Base-by-base conservation (phyloP, 352 stramenopile species). In the Phytopythium chamaehyphon region DNA sequence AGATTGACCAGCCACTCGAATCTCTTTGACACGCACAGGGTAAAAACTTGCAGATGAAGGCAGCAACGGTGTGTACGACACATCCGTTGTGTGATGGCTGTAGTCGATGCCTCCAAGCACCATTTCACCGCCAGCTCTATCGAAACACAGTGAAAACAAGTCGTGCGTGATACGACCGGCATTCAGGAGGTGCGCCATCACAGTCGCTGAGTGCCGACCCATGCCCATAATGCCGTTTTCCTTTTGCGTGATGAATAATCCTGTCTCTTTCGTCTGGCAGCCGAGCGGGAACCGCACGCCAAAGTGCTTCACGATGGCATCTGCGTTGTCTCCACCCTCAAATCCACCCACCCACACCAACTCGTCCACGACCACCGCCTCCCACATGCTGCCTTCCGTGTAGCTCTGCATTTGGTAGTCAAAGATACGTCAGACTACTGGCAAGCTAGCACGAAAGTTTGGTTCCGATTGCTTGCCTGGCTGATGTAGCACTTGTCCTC, bases 151-250 rank as follows among this genome's bases (percentile, higher is more conserved):
- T 35, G 84, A 78, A 51, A 96, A 96, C 23, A 89, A 50, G 35
- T 90, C 69, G 14, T 86, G 68, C 21, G 72, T 61, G 28, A 90
- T 24, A 7, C 71, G 68, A 9, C 75, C 72, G 18, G 71, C 70
- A 36, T 55, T 57, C 21, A 92, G 53, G 66, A 96, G 76, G 48
- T 90, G 75, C 18, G 81, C 66, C 60, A 94, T 64, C 33, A 95
- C 54, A 1, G 83, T 93, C 10, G 71, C 61, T 15, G 61, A 59
- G 48, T 90, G 66, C 8, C 77, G 78, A 2, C 82, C 82, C 26
- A 96, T 65, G 5, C 87, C 87, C 82, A 96, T 96, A 54, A 96
- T 96, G 2, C 87, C 87, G 54, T 96, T 93, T 57, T 90, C 84
- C 28, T 90, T 86, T 46, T 96, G 87, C 0, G 73, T 86, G 54